A percentile compares a stretch with the other conserved stretches of the same genome.
Conservation (phyloP, 139 green algal species). For the Picochlorum sp. region DNA sequence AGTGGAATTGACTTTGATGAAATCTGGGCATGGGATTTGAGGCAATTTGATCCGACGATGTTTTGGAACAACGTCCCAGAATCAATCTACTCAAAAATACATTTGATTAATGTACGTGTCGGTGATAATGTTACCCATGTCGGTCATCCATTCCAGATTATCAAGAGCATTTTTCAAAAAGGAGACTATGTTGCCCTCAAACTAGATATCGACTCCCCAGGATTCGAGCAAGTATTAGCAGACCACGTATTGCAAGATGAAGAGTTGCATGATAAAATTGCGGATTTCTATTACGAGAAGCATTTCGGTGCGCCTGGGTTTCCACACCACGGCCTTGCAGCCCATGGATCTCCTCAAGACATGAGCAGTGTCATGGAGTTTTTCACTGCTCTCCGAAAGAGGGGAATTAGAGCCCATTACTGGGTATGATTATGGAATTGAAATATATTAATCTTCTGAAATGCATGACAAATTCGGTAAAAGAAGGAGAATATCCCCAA, state of each 20-base stretch:
- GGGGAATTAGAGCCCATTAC: neutral
- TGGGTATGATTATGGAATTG: neutral
- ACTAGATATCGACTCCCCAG: slow-evolving; percentile 1
- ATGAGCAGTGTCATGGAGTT: neutral
- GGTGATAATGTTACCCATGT: neutral
- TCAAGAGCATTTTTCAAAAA: neutral
- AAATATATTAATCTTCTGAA: too few relatives aligned
- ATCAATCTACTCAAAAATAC: slow-evolving; percentile 6
- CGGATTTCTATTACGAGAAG: slow-evolving; percentile 1
- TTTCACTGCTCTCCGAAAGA: neutral
- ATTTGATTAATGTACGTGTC: neutral
- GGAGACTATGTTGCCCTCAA: slow-evolving; percentile 5
- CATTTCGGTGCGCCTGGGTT: neutral
- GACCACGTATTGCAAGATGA: neutral
- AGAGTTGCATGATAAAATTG: neutral
- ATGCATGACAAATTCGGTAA: too few relatives aligned
- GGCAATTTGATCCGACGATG: neutral
- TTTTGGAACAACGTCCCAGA: neutral
- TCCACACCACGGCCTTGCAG: neutral
- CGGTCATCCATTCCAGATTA: neutral
- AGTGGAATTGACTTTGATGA: slow-evolving; percentile 2
- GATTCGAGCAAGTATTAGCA: neutral
- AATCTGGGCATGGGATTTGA: neutral
- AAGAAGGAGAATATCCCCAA: too few relatives aligned
- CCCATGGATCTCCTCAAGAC: neutral